Evolutionary conservation across 345 rosid genomes (phyloP), one percentile per base, ranked within the genome.

Genomic region (Moringa oleifera): DNA sequence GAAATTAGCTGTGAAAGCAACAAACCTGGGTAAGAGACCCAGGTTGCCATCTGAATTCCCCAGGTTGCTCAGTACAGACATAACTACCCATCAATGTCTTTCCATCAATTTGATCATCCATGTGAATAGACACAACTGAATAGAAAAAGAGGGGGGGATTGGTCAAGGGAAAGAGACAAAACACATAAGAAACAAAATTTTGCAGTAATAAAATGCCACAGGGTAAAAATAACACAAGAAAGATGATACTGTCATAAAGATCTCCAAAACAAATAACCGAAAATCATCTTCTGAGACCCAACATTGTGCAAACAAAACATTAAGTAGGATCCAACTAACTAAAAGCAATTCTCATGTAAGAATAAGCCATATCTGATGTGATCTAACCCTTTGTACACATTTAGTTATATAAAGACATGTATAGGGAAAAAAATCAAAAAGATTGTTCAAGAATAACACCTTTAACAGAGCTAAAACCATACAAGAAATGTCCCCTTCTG

Each of bases 61-160:
- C 99, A 64, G 97, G 97, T 85, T 85, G 85, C 71, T 94, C 97
- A 57, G 92, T 77, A 77, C 94, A 94, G 56, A 88, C 97, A 71
- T 86, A 94, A 68, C 83, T 86, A 54, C 99, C 99, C 68, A 90
- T 73, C 82, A 94, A 73, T 18, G 95, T 90, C 79, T 88, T 90
- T 20, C 96, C 97, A 66, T 94, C 99, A 71, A 94, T 80, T 86
- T 94, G 97, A 68, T 94, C 99, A 71, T 94, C 97, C 99, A 90
- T 88, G 77, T 88, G 90, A 75, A 94, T 86, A 65, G 73, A 85
- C 23, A 94, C 71, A 64, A 84, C 96, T 88, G 68, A 31, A 37
- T 36, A 60, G 25, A 33, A 36, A 64, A 51, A 41, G 23, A 54
- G 66, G 18, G 37, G 25, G 10, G 21, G 37, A 33, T 4, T 33